Conservation (phyloP, 1,139 yeast species). For the Saccharomyces hybrid region DNA sequence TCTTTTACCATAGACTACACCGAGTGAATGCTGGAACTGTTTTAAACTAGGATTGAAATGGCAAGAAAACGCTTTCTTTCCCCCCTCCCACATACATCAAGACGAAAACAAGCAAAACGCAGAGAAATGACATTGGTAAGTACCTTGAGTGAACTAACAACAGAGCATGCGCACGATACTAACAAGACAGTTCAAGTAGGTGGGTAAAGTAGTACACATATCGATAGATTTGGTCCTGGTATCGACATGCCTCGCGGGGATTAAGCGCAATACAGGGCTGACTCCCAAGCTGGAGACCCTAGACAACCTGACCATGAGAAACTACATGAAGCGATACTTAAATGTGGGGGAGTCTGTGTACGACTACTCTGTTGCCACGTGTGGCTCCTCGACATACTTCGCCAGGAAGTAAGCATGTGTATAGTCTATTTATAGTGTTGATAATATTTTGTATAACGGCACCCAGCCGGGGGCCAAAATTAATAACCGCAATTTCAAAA, state of each 20-base stretch:
- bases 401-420: slow-evolving; percentile 37
- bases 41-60: not conserved
- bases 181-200: slow-evolving; percentile 24
- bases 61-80: not conserved
- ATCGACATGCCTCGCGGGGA: slow-evolving; percentile 83
- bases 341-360: slow-evolving; percentile 76
- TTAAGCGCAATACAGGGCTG: slow-evolving; percentile 80
- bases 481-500: not conserved
- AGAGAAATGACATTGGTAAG: slow-evolving; percentile 9
- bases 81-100: not conserved
- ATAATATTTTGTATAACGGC: slow-evolving; percentile 1
- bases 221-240: slow-evolving; percentile 69
- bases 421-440: not conserved
- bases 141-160: not conserved
- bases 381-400: slow-evolving; percentile 70
- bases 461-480: slow-evolving; percentile 1
- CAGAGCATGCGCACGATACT: not conserved
- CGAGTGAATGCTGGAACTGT: not conserved
- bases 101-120: not conserved
- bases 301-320: slow-evolving; percentile 45
- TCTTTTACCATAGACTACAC: not conserved
- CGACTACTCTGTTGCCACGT: slow-evolving; percentile 64
- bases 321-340: slow-evolving; percentile 60
- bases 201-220: slow-evolving; percentile 59
- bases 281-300: slow-evolving; percentile 40